Base-by-base conservation (phyloP, 257 asterid species). In the Salvia splendens region DNA sequence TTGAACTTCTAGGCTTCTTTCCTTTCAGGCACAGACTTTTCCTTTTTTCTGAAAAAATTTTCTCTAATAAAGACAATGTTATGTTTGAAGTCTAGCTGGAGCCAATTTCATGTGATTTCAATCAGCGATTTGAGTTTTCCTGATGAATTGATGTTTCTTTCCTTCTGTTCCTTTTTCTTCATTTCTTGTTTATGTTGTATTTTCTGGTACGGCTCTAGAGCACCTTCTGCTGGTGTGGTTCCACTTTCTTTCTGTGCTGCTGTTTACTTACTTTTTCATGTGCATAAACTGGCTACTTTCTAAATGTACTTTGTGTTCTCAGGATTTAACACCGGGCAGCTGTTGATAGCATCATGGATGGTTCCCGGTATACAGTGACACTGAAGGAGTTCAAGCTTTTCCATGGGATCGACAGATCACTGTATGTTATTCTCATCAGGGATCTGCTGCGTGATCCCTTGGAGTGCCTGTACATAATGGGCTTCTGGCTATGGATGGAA, bases 401-500 rank as follows among this genome's bases (percentile, higher is more conserved):
- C 33, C 86, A 90, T 45, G 54, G 76, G 30, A 77, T 85, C 11
- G 89, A 87, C 64, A 64, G 89, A 56, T 38, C 63, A 11, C 82
- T 92, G 40, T 92, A 76, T 68, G 52, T 71, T 30, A 12, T 87
- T 67, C 95, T 92, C 7, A 79, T 73, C 5, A 20, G 64, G 20
- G 83, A 82, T 10, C 86, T 89, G 4, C 47, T 70, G 14, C 88
- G 88, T 51, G 64, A 83, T 48, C 91, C 92, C 6, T 1, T 67
- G 0, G 92, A 85, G 40, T 71, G 81, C 40, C 71, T 87, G 11
- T 86, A 81, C 24, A 64, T 81, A 7, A 15, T 92, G 79, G 89
- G 85, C 58, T 45, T 92, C 2, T 87, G 95, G 95, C 60, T 92
- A 9, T 89, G 94, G 92, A 55, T 89, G 47, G 94, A 91, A 74